Percentiles rank a stretch among this genome's conserved stretches.
Conservation (phyloP, 495 filamentous ascomycete species). For the Talaromyces adpressus region DNA sequence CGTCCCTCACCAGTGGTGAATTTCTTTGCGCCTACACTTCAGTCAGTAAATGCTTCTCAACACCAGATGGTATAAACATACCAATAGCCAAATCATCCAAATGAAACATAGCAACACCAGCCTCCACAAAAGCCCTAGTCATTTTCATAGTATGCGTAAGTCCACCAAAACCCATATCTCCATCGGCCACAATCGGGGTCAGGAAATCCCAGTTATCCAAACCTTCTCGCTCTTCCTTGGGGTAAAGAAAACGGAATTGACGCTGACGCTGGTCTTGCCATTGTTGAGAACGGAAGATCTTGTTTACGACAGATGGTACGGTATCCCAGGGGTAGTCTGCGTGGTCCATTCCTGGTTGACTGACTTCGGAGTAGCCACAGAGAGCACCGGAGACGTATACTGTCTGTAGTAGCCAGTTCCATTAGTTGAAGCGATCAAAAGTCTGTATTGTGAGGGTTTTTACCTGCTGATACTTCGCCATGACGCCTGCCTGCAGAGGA, state of each 20-base stretch:
- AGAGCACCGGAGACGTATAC: neutral
- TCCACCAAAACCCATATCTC: neutral
- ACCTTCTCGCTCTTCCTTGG: neutral
- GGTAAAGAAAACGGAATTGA: neutral
- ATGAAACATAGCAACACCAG: neutral
- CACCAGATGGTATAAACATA: neutral
- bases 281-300: neutral
- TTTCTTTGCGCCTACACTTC: neutral
- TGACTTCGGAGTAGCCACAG: neutral
- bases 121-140: neutral
- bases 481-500: neutral
- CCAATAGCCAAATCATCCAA: neutral
- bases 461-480: neutral
- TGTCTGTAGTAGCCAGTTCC: neutral
- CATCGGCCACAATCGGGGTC: neutral
- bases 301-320: neutral
- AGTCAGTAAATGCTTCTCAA: neutral
- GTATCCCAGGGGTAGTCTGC: slow-evolving; percentile 3
- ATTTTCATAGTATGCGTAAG: neutral
- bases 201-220: neutral
- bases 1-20: neutral
- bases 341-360: slow-evolving; percentile 4
- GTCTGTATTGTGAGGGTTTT: neutral
- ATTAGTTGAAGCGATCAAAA: no score
- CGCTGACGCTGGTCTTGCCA: neutral